Conservation (phyloP, 2,329 filamentous ascomycete genomes). For the Hymenoscyphus occultus region DNA sequence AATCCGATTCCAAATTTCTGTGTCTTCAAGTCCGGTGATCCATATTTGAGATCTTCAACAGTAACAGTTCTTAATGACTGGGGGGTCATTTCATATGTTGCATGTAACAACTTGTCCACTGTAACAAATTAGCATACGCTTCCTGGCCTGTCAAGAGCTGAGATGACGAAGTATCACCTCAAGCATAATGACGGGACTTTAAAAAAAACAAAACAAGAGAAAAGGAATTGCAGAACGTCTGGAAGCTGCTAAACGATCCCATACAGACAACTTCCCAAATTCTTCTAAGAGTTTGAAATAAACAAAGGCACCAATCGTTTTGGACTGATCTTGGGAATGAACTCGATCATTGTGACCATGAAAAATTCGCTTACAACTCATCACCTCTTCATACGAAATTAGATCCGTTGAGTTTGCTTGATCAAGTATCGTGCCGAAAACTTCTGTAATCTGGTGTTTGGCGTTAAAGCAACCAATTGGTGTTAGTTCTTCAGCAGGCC, state of each 20-base stretch:
- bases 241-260: too few species aligned
- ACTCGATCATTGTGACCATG: constrained; percentile 40
- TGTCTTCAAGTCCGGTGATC: constrained; percentile 44
- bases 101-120: background rate
- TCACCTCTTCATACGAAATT: constrained; percentile 49
- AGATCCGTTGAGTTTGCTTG: constrained; percentile 48
- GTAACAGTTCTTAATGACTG: constrained; percentile 46
- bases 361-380: constrained; percentile 47
- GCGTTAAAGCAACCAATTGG: constrained; percentile 51
- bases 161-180: too few species aligned
- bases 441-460: constrained; percentile 47
- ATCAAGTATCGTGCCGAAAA: constrained; percentile 52
- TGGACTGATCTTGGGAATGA: too few species aligned
- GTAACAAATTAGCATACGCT: too few species aligned
- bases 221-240: too few species aligned
- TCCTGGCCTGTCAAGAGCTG: too few species aligned
- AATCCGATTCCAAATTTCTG: constrained; percentile 44
- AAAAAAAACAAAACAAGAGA: too few species aligned
- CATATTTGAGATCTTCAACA: constrained; percentile 47
- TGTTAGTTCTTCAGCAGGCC: constrained; percentile 56
- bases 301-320: too few species aligned
- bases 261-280: too few species aligned
- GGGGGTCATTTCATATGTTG: constrained; percentile 38
- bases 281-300: too few species aligned
- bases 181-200: too few species aligned